A percentile compares a stretch with the other conserved stretches of the same genome.
Conservation (phyloP, 495 filamentous ascomycete genomes). For the Aspergillus affinis region DNA sequence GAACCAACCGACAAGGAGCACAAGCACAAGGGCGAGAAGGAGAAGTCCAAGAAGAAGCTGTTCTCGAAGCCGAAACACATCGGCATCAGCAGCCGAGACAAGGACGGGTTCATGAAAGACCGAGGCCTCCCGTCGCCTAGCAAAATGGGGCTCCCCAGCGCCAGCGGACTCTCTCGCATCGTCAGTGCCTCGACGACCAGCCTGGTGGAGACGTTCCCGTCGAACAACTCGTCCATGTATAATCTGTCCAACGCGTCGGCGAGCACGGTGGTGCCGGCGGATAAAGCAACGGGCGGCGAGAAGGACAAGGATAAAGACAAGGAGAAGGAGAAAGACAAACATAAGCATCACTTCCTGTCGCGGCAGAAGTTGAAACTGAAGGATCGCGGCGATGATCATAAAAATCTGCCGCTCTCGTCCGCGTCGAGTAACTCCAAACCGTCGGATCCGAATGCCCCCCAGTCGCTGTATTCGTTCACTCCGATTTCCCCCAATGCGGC, state of each 20-base stretch:
- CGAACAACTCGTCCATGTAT: constrained; percentile 72
- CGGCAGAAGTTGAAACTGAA: constrained; percentile 90
- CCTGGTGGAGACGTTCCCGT: constrained; percentile 62
- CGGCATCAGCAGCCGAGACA: constrained; percentile 65
- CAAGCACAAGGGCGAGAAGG: constrained; percentile 71
- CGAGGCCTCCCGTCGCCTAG: constrained; percentile 76
- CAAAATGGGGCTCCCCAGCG: constrained; percentile 65
- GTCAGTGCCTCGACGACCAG: constrained; percentile 77
- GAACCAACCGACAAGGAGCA: constrained; percentile 56
- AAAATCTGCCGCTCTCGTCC: constrained; percentile 74
- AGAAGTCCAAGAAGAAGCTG: constrained; percentile 88
- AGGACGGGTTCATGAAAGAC: constrained; percentile 57
- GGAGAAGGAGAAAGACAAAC: constrained; percentile 57
- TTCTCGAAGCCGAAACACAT: constrained; percentile 89
- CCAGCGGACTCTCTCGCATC: constrained; percentile 58
- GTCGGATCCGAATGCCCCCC: constrained; percentile 78
- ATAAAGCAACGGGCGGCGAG: constrained; percentile 31
- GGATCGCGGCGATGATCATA: constrained; percentile 75
- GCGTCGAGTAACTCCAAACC: constrained; percentile 87
- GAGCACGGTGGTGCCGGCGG: constrained; percentile 64
- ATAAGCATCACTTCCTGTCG: constrained; percentile 82
- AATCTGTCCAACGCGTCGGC: constrained; percentile 79
- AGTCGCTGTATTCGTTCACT: constrained; percentile 80
- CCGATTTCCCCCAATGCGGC: constrained; percentile 68
- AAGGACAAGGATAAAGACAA: constrained; percentile 38